Percentiles rank a stretch among this genome's conserved stretches.
phyloP scores from a whole-genome alignment of 345 rosid species.

The Cardamine resedifolia region DNA sequence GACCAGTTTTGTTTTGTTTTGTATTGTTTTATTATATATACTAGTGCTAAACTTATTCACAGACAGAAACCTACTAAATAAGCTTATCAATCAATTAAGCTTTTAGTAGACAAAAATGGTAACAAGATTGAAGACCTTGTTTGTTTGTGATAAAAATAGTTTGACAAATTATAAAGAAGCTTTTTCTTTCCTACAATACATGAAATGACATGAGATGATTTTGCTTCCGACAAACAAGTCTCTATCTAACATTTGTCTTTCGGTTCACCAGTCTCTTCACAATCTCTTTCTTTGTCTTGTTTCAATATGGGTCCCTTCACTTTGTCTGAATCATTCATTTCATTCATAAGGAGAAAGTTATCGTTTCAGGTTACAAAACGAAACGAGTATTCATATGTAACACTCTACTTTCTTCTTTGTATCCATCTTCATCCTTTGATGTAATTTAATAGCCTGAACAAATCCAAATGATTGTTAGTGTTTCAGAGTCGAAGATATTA shows the following conservation, averaged over 20 bases:
- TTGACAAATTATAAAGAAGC: slow-evolving; percentile 26
- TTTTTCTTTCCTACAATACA: slow-evolving; percentile 28
- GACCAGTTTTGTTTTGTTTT: background rate
- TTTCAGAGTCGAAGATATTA: no score
- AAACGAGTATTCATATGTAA: background rate
- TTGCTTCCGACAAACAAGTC: slow-evolving; percentile 25
- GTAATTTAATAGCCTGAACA: slow-evolving; percentile 32
- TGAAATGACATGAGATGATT: slow-evolving; percentile 36
- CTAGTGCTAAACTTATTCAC: background rate
- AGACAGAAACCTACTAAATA: slow-evolving; percentile 11
- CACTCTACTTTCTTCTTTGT: slow-evolving; percentile 10
- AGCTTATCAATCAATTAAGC: slow-evolving; percentile 22
- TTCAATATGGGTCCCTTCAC: slow-evolving; percentile 29
- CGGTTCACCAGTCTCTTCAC: slow-evolving; percentile 27
- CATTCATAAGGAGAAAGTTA: slow-evolving; percentile 15
- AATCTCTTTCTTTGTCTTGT: slow-evolving; percentile 26
- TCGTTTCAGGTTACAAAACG: background rate
- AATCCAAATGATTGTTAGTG: slow-evolving; percentile 17
- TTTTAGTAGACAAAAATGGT: slow-evolving; percentile 16
- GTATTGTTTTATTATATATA: background rate
- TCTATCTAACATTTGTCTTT: slow-evolving; percentile 27
- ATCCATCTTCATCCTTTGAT: slow-evolving; percentile 25
- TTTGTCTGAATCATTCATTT: slow-evolving; percentile 20
- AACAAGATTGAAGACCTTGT: slow-evolving; percentile 17
- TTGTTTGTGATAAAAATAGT: slow-evolving; percentile 25